These are phyloP conservation scores for Citrus cavaleriei DNA, from an alignment of 345 rosid species.

Conservation along the genomic window DNA sequence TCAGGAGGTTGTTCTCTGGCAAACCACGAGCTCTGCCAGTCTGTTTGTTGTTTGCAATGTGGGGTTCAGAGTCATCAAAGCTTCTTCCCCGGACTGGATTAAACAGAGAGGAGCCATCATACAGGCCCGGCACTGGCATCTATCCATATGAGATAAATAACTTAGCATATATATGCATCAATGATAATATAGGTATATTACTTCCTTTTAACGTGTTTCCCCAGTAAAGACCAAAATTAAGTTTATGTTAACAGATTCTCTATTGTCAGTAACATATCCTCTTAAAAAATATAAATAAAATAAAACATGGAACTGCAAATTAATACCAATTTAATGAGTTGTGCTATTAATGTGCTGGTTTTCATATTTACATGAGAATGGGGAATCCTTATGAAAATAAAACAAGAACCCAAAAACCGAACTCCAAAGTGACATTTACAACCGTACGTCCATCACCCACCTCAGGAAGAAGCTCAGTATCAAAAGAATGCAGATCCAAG, in stretches of 20 bases:
- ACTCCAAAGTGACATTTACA: background rate
- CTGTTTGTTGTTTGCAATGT: slow-evolving; percentile 52
- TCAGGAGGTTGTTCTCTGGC: slow-evolving; percentile 63
- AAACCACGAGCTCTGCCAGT: slow-evolving; percentile 57
- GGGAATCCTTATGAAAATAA: background rate
- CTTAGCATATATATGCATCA: slow-evolving; percentile 6
- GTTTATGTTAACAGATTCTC: background rate
- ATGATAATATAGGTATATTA: background rate
- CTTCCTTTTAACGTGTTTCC: background rate
- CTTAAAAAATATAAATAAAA: background rate
- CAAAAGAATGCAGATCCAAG: slow-evolving; percentile 92
- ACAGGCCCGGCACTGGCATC: slow-evolving; percentile 59
- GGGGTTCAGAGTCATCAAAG: slow-evolving; percentile 78
- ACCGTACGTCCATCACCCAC: slow-evolving; percentile 24
- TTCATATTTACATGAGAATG: background rate
- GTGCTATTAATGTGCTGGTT: background rate
- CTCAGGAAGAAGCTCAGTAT: slow-evolving; percentile 96
- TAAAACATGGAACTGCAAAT: background rate
- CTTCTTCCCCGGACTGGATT: slow-evolving; percentile 71
- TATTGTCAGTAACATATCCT: background rate
- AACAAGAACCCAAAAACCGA: background rate
- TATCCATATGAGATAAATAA: slow-evolving; percentile 21
- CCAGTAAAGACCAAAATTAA: background rate
- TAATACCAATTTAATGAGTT: background rate
- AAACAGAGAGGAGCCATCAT: slow-evolving; percentile 60